phyloP scores from a whole-genome alignment of 1,284 basidiomycete genomes.

The Ganoderma multipileum region DNA sequence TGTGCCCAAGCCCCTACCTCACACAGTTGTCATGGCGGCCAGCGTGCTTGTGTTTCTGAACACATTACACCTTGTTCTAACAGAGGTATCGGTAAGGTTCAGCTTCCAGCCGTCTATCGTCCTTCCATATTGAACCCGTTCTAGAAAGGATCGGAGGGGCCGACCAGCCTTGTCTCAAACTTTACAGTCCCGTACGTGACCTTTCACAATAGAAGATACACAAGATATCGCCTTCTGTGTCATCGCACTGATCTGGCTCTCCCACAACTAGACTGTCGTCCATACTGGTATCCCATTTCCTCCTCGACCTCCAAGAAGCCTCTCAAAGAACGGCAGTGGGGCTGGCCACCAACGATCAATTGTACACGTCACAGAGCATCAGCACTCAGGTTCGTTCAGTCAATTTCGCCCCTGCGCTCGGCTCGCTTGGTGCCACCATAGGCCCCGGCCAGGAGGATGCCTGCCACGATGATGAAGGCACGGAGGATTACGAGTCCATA shows the following conservation, averaged over 20 bases:
- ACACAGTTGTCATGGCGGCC: not conserved
- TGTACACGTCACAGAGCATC: not conserved
- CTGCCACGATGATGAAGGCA: not conserved
- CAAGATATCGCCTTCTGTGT: not conserved
- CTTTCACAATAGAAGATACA: too few relatives aligned
- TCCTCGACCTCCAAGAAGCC: slow-evolving; percentile 4
- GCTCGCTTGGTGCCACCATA: not conserved
- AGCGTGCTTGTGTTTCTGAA: not conserved
- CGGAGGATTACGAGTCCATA: not conserved
- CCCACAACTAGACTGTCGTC: not conserved
- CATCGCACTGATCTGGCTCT: not conserved
- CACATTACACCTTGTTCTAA: not conserved
- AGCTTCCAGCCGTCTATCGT: not conserved
- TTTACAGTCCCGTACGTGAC: not conserved
- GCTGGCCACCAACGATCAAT: not conserved
- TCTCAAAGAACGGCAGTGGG: not conserved
- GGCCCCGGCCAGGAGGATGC: not conserved
- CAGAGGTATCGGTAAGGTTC: not conserved
- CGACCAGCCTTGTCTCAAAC: not conserved
- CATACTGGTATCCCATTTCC: not conserved
- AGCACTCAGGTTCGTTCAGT: not conserved
- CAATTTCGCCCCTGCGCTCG: not conserved
- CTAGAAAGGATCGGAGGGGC: not conserved
- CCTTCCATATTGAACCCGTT: not conserved
- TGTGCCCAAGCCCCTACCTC: too few relatives aligned